Base-by-base conservation (phyloP, 108 stramenopile genomes). In the Nannochloropsis gaditana region DNA sequence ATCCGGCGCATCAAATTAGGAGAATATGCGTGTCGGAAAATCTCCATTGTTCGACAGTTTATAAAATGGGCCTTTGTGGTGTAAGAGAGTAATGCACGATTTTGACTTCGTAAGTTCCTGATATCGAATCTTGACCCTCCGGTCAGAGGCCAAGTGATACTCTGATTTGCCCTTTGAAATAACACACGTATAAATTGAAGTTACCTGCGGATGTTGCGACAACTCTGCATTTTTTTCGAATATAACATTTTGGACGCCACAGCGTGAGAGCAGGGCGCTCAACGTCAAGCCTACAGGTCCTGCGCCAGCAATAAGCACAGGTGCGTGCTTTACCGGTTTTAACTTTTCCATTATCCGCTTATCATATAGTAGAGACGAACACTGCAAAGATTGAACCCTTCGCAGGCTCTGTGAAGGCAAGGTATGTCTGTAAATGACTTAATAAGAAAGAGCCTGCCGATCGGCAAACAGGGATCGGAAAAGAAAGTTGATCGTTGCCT, bases 21-120 rank as follows among this genome's bases (percentile, higher is more conserved):
- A 73, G 4, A 8, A 73, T n/a, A 73, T 73, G 83, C 73, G 79
- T 87, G 80, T 44, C 83, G 44, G 79, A 87, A 83, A 43, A 97
- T 93, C 83, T 97, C 96, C 95, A 96, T 96, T 43, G 93, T 95
- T 41, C 96, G 91, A 3, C 94, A 90, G 89, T 97, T 97, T 83
- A 97, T 85, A 91, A 95, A 97, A 82, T 97, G 96, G 41, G 96
- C 96, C 86, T 96, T 95, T 3, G 96, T 73, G 59, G 2, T 73
- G n/a, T 31, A 31, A 31, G 0, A 31, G 31, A 31, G 31, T 31
- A 31, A 31, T 31, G 31, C 31, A 31, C 31, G 31, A 31, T 31
- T 1, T 31, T 31, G 96, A 91, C 96, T 95, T 11, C 45, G 73
- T 82, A 31, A 87, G 86, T 15, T 44, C 84, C 17, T 41, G 43